These are phyloP conservation scores for Cryptococcus sp. DNA, from an alignment of 1,284 basidiomycete species.

Conservation along the genomic window DNA sequence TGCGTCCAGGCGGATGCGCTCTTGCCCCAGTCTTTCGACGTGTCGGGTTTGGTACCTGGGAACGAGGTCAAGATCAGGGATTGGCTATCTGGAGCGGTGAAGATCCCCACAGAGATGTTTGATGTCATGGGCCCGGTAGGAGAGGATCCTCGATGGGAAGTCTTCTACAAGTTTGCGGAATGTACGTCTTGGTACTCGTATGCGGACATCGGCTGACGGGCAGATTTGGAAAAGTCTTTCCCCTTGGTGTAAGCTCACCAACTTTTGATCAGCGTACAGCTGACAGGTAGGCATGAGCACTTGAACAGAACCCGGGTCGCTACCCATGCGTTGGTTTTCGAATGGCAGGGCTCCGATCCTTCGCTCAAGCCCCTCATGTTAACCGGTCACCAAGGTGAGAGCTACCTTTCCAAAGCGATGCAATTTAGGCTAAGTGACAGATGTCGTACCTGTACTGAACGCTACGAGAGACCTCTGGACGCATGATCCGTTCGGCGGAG, in stretches of 20 bases:
- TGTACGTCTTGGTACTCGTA: constrained; percentile 22
- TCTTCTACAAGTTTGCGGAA: constrained; percentile 42
- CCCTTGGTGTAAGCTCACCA: constrained; percentile 42
- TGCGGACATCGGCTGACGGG: not conserved
- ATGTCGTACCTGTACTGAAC: constrained; percentile 57
- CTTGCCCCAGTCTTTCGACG: constrained; percentile 18
- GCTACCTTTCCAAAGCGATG: not conserved
- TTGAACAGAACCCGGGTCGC: constrained; percentile 58
- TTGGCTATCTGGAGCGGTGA: constrained; percentile 38
- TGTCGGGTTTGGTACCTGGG: constrained; percentile 17
- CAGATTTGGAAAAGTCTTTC: constrained; percentile 42
- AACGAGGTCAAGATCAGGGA: constrained; percentile 28
- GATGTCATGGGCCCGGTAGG: constrained; percentile 45
- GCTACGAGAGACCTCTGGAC: constrained; percentile 55
- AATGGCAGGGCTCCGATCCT: constrained; percentile 56
- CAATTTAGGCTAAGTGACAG: constrained; percentile 31
- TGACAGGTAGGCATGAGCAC: constrained; percentile 50
- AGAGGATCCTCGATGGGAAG: constrained; percentile 44
- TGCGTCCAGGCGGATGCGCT: constrained; percentile 27
- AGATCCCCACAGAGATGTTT: constrained; percentile 44
- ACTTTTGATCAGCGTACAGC: too few relatives aligned
- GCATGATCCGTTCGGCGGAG: constrained; percentile 60
- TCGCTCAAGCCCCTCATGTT: constrained; percentile 61
- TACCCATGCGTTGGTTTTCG: constrained; percentile 60
- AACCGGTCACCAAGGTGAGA: constrained; percentile 60